Conservation (phyloP, 768 basidiomycete species). For the Naganishia vaughanmartiniae region DNA sequence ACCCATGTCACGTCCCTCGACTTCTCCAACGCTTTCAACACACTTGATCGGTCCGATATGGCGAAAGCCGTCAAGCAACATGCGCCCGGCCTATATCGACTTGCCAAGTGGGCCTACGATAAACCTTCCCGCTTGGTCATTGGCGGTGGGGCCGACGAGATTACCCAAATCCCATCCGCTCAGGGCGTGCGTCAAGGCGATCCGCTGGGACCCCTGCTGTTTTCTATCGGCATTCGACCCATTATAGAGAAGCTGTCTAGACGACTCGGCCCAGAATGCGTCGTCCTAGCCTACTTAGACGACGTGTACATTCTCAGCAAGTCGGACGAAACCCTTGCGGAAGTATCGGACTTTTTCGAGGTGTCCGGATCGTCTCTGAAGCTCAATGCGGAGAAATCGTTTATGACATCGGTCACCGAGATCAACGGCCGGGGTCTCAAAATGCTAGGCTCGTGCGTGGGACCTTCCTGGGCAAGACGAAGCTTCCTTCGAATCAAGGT, state of each 20-base stretch:
- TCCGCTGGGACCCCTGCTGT: slow-evolving; percentile 36
- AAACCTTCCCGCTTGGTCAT: slow-evolving; percentile 9
- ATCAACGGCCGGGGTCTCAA: slow-evolving; percentile 6
- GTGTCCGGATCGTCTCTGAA: neutral
- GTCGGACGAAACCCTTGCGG: slow-evolving; percentile 5
- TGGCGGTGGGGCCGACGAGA: neutral
- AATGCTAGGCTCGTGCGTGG: slow-evolving; percentile 13
- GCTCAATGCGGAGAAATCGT: slow-evolving; percentile 29
- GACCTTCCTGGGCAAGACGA: neutral
- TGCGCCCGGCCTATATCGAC: slow-evolving; percentile 32
- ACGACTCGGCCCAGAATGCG: slow-evolving; percentile 26
- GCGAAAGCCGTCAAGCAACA: slow-evolving; percentile 20
- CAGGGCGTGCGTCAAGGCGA: slow-evolving; percentile 41
- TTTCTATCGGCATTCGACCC: slow-evolving; percentile 32
- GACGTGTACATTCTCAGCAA: slow-evolving; percentile 32
- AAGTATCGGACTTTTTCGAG: slow-evolving; percentile 12
- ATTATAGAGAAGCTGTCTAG: slow-evolving; percentile 24
- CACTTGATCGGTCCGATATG: slow-evolving; percentile 9
- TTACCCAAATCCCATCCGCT: slow-evolving; percentile 8
- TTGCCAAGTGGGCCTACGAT: slow-evolving; percentile 26
- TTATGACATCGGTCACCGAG: neutral
- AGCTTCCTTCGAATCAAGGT: slow-evolving; percentile 3
- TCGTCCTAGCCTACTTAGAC: slow-evolving; percentile 36
- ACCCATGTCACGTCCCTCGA: slow-evolving; percentile 35
- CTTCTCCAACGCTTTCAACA: slow-evolving; percentile 39